Evolutionary conservation across 2,329 filamentous ascomycete genomes (phyloP), one percentile per base, ranked within the genome.

Genomic region (Decorospora gaudefroyi): DNA sequence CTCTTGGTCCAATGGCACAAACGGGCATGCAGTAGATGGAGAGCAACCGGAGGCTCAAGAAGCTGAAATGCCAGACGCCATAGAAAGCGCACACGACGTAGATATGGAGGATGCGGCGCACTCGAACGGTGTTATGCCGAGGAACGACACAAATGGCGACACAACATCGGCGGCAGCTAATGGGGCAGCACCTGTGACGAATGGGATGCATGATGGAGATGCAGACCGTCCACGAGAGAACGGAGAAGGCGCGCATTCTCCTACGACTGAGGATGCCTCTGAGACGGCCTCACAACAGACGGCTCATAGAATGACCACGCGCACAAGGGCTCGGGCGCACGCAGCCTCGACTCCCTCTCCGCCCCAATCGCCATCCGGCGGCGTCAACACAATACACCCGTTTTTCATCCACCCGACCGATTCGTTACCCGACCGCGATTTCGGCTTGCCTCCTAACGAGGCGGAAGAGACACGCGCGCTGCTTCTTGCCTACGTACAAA

Each of bases 401-500:
- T 81, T 90, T 60, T 95, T 90, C 69, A 69, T 83, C 29, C 80
- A 85, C 23, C 86, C 88, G 0, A 64, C 73, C 17, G 74, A 80
- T 21, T 80, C 82, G 16, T 77, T 79, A 40, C 79, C 85, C 2
- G 85, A 91, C 65, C 78, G 84, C 42, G 83, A 90, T 63, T 74
- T 88, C 26, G 86, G 86, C 1, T 78, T 95, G 2, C 87, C 88
- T 0, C 77, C 83, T 12, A 72, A 76, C 17, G 88, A 93, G 71
- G 89, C 89, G 1, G 87, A 91, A 53, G 87, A 93, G 47, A 84
- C 88, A 29, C 83, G 88, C 46, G 80, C 85, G 44, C 72, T 90
- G 12, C 76, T 93, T 34, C 80, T 89, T 53, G 74, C 88, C 8
- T 92, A 89, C 65, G 83, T 92, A 17, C 88, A 92, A 61, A 92